A percentile compares a stretch with the other conserved stretches of the same genome.
Evolutionary conservation across 805 yeast genomes (phyloP).

Genomic region (Priceomyces carsonii): DNA sequence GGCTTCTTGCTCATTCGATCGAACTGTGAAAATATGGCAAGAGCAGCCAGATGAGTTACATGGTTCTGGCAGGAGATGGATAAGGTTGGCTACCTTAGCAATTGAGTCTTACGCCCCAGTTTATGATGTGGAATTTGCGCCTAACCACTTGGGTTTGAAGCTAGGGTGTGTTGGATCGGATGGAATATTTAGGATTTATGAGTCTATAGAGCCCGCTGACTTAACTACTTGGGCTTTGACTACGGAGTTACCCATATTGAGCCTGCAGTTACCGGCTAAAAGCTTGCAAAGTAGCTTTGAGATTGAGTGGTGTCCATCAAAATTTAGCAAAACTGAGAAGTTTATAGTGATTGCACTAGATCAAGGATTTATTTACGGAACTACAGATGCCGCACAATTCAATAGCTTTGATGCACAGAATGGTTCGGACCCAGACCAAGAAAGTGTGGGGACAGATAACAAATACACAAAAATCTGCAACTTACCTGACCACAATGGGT

Average conservation of each 20-base stretch:
- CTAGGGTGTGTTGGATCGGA: slow-evolving; percentile 88
- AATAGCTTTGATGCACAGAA: slow-evolving; percentile 5
- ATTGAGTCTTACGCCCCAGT: slow-evolving; percentile 83
- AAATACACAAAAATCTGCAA: slow-evolving; percentile 59
- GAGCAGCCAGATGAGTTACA: slow-evolving; percentile 77
- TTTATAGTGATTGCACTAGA: slow-evolving; percentile 83
- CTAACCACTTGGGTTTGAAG: slow-evolving; percentile 76
- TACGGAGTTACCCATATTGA: slow-evolving; percentile 66
- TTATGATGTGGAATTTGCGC: slow-evolving; percentile 88
- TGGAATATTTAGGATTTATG: slow-evolving; percentile 82
- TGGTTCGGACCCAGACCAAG: slow-evolving; percentile 13
- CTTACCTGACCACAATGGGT: slow-evolving; percentile 81
- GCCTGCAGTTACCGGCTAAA: slow-evolving; percentile 67
- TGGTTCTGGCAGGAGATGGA: slow-evolving; percentile 85
- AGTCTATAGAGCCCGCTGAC: slow-evolving; percentile 88
- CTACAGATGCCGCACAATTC: slow-evolving; percentile 9
- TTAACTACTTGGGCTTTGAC: slow-evolving; percentile 78
- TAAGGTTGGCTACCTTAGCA: slow-evolving; percentile 68
- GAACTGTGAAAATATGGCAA: slow-evolving; percentile 89
- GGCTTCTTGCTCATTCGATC: slow-evolving; percentile 87
- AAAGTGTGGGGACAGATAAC: slow-evolving; percentile 10
- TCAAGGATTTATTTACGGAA: slow-evolving; percentile 74
- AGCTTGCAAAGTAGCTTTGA: slow-evolving; percentile 85
- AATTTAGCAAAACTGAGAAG: slow-evolving; percentile 71
- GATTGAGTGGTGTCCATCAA: slow-evolving; percentile 87